Evolutionary conservation across 2,329 filamentous ascomycete genomes (phyloP), one percentile per base, ranked within the genome.

Genomic region (Thielaviopsis euricoi): DNA sequence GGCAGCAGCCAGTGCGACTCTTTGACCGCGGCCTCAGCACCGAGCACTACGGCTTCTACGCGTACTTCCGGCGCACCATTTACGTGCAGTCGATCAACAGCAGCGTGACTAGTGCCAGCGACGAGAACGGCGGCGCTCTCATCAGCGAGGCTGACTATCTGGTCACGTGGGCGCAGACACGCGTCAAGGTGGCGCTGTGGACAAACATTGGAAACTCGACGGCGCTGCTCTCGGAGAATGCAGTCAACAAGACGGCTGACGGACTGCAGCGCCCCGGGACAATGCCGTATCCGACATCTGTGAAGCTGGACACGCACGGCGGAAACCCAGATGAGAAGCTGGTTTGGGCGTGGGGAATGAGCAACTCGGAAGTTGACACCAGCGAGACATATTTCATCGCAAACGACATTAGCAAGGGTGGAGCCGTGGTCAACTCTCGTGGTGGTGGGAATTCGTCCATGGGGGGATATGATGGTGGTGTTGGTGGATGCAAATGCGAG

Each of bases 31-130:
- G 86, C 19, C 74, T 86, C 26, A 73, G 78, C 1, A 85, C 84
- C 0, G 91, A 97, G 68, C 89, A 95, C 70, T 96, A 94, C 69
- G 89, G 88, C 2, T 96, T 96, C 71, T 96, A 95, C 72, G 87
- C 80, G 0, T 94, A 95, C 74, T 97, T 87, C 69, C 83, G 89
- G 70, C 87, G 89, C 63, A 86, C 85, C 9, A 87, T 95, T 62
- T 95, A 91, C 73, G 75, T 95, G 61, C 81, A 83, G 64, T 82
- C 81, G 17, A 71, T 76, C 59, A 76, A 77, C 62, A 65, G 66
- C n/a, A 73, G 73, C 37, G 61, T 65, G 15, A 66, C 66, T 15
- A 76, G 74, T 56, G 64, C 82, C 46, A 75, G 77, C 12, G 61
- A 66, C 17, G 66, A 67, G 15, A 64, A 71, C 52, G 81, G 82